Evolutionary conservation across 2,329 filamentous ascomycete species (phyloP).

Genomic region (Pseudocercospora fijiensis): DNA sequence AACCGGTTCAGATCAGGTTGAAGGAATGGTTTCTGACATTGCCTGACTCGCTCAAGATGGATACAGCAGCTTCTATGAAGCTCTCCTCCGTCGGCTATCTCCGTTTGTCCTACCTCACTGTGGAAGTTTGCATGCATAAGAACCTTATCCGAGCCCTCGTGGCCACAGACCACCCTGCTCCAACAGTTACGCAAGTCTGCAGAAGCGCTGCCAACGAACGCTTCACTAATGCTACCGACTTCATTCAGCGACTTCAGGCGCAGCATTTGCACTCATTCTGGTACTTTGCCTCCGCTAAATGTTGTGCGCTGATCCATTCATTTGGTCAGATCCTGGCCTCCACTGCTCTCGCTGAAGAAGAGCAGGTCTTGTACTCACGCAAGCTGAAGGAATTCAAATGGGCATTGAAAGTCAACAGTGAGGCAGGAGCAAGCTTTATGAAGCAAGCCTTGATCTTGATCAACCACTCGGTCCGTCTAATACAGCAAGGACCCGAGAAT

Average conservation of each 20-base stretch:
- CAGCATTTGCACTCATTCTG: slow-evolving; percentile 51
- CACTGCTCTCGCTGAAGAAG: slow-evolving; percentile 38
- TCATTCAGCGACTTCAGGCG: slow-evolving; percentile 46
- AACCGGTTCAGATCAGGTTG: slow-evolving; percentile 31
- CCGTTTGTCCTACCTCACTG: slow-evolving; percentile 48
- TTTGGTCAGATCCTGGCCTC: slow-evolving; percentile 44
- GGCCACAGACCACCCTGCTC: slow-evolving; percentile 26
- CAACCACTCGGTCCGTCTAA: slow-evolving; percentile 21
- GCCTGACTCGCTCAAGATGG: slow-evolving; percentile 31
- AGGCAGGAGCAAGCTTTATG: slow-evolving; percentile 46
- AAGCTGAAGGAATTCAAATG: slow-evolving; percentile 46
- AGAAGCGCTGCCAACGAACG: slow-evolving; percentile 46
- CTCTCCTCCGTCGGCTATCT: slow-evolving; percentile 43
- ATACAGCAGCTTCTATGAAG: slow-evolving; percentile 32
- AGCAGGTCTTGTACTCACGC: slow-evolving; percentile 39
- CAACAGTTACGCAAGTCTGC: slow-evolving; percentile 40
- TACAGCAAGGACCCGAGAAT: slow-evolving; percentile 12
- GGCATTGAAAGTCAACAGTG: slow-evolving; percentile 45
- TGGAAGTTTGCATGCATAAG: slow-evolving; percentile 49
- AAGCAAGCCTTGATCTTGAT: slow-evolving; percentile 39
- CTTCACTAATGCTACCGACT: slow-evolving; percentile 47
- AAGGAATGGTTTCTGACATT: slow-evolving; percentile 31
- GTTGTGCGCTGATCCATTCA: slow-evolving; percentile 45
- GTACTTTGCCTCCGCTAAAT: slow-evolving; percentile 48
- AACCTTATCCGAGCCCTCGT: slow-evolving; percentile 41